phyloP scores from a whole-genome alignment of 2,329 filamentous ascomycete species.

The Neonectria magnoliae region DNA sequence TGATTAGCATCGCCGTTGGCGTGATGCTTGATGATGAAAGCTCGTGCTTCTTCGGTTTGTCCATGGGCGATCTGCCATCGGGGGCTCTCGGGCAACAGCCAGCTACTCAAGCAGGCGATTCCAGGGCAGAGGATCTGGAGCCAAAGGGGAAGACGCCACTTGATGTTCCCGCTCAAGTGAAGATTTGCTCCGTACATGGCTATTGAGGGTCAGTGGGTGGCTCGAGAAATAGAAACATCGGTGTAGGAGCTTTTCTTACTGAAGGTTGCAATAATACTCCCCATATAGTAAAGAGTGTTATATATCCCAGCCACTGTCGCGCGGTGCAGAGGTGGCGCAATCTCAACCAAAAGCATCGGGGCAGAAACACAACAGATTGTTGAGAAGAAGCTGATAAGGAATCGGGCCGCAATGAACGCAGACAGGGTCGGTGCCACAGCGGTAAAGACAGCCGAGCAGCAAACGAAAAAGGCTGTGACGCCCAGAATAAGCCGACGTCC shows the following conservation, averaged over 20 bases:
- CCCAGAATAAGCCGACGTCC: constrained; percentile 56
- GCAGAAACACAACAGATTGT: constrained; percentile 65
- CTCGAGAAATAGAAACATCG: no score
- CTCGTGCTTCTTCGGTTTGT: neutral
- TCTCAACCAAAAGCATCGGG: constrained; percentile 69
- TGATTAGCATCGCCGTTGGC: constrained; percentile 63
- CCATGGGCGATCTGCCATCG: constrained; percentile 54
- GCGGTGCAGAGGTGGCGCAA: constrained; percentile 67
- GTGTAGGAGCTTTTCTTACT: neutral
- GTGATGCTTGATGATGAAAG: constrained; percentile 54
- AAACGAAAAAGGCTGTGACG: constrained; percentile 58
- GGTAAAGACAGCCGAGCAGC: constrained; percentile 60
- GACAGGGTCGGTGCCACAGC: constrained; percentile 54
- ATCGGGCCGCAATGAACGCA: constrained; percentile 62
- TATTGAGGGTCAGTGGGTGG: neutral
- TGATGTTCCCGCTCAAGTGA: constrained; percentile 29
- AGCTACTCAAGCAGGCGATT: constrained; percentile 42
- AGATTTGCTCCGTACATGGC: constrained; percentile 34
- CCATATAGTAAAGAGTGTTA: constrained; percentile 56
- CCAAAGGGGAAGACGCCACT: constrained; percentile 35
- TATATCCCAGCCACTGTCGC: constrained; percentile 67
- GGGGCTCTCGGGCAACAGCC: constrained; percentile 68
- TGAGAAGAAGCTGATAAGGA: constrained; percentile 63
- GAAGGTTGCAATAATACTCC: constrained; percentile 20
- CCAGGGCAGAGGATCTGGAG: constrained; percentile 33